These are phyloP conservation scores for Rhynchospora tenuis DNA, from an alignment of 176 grass and related monocot species.

Conservation along the genomic window DNA sequence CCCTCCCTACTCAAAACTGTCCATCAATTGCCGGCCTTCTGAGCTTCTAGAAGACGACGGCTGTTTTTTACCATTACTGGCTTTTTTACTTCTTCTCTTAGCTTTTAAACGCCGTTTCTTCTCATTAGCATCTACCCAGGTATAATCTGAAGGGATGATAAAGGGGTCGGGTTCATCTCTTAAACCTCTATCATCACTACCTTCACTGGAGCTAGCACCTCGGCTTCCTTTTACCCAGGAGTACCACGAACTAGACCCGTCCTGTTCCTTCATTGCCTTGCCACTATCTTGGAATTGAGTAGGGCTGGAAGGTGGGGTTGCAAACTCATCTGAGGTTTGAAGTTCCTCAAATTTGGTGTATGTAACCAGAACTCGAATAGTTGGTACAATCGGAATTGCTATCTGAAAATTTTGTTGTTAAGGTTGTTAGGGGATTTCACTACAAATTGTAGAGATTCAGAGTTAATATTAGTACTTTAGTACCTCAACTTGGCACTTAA, in stretches of 20 bases:
- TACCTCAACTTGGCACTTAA: background rate
- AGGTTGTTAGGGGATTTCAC: background rate
- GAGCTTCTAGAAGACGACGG: constrained; percentile 35
- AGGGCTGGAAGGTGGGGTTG: constrained; percentile 78
- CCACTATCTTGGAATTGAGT: constrained; percentile 61
- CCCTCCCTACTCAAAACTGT: constrained; percentile 57
- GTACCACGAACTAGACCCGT: constrained; percentile 83
- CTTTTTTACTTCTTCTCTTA: constrained; percentile 60
- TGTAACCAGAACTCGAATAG: constrained; percentile 84
- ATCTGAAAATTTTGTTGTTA: constrained; percentile 47
- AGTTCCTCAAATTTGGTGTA: constrained; percentile 97
- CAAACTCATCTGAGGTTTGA: constrained; percentile 71
- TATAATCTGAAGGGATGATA: constrained; percentile 79
- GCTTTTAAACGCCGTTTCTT: constrained; percentile 96
- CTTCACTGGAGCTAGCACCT: constrained; percentile 47
- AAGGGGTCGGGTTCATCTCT: constrained; percentile 89
- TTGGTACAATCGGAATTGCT: constrained; percentile 92
- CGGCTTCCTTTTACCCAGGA: constrained; percentile 83
- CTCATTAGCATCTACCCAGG: constrained; percentile 87
- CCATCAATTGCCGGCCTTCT: constrained; percentile 58
- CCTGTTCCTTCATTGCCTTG: constrained; percentile 48
- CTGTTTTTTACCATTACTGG: constrained; percentile 51
- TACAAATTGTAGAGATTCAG: background rate
- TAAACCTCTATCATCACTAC: constrained; percentile 35
- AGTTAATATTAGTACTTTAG: constrained; percentile 2